A percentile compares a stretch with the other conserved stretches of the same genome.
phyloP scores from a whole-genome alignment of 495 filamentous ascomycete genomes.

The Trichoderma parareesei region DNA sequence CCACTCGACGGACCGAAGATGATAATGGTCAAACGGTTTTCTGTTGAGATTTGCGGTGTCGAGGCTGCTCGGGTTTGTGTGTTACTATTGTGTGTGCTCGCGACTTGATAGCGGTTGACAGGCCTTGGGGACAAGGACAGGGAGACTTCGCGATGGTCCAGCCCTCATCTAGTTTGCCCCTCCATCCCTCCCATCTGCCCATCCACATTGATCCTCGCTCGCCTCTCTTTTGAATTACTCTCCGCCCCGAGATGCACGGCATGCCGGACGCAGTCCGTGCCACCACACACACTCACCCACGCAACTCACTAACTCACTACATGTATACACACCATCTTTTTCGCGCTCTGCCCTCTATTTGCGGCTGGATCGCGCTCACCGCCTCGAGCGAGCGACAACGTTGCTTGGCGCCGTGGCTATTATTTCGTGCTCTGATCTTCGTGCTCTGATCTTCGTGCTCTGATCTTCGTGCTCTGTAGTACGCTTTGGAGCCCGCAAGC shows the following conservation, averaged over 20 bases:
- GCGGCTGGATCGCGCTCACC: constrained; percentile 8
- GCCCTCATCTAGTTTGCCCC: background rate
- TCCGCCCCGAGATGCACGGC: constrained; percentile 2
- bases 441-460: background rate
- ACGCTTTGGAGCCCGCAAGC: too few relatives aligned
- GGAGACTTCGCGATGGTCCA: background rate
- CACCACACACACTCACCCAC: background rate
- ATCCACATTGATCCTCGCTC: background rate
- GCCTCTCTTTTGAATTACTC: background rate
- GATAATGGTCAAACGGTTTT: background rate
- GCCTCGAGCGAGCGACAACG: background rate
- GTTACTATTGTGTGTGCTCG: background rate
- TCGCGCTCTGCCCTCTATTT: background rate
- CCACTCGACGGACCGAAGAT: background rate
- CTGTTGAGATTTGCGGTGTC: too few relatives aligned
- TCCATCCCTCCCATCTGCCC: background rate
- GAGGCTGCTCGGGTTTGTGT: background rate
- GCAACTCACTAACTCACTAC: too few relatives aligned
- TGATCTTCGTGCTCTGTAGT: background rate
- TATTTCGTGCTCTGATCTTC: background rate
- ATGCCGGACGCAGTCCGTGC: constrained; percentile 8
- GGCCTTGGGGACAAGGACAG: background rate
- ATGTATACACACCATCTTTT: too few relatives aligned
- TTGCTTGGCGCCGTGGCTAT: constrained; percentile 1
- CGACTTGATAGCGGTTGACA: background rate